Evolutionary conservation across 257 asterid genomes (phyloP), one percentile per base, ranked within the genome.

Genomic region (Solanum dulcamara): DNA sequence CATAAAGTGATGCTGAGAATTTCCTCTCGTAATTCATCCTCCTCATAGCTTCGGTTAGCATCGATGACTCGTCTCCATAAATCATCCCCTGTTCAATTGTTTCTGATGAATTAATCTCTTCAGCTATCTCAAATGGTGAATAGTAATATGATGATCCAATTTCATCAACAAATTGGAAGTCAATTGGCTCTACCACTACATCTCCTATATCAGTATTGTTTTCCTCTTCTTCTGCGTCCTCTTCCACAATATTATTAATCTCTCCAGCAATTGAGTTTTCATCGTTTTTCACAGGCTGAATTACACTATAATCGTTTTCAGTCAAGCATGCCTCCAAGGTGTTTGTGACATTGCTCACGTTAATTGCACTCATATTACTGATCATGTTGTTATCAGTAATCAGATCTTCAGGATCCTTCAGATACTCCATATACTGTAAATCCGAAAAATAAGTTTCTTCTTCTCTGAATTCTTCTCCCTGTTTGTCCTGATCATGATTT

Each of bases 21-120:
- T 93, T 93, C 90, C 98, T 91, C 91, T 94, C 98, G 40, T 93
- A 94, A 75, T 87, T 93, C 95, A 93, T 91, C 87, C 95, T 90
- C 90, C 89, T 91, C 95, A 92, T 92, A 0, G 92, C 92, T 82
- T 93, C 97, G 32, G 87, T 92, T 60, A 92, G 24, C 88, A 89
- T 89, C 84, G 80, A 30, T 2, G 93, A 88, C 67, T 89, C 91
- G 57, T 60, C 85, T 14, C 86, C 91, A 28, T 87, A 88, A 10
- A 22, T 84, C 55, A 71, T 86, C 55, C 70, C 42, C 30, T 64
- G 48, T 40, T 68, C 83, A 74, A 51, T 67, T 1, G 85, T 72
- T 28, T 88, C 85, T 6, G 91, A 84, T 26, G 81, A 75, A 44
- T 44, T 44, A 5, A 93, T 91, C 70, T 91, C 96, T 80, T 93